These are phyloP conservation scores for Petunia hybrid DNA, from an alignment of 305 asterid species.

Conservation along the genomic window DNA sequence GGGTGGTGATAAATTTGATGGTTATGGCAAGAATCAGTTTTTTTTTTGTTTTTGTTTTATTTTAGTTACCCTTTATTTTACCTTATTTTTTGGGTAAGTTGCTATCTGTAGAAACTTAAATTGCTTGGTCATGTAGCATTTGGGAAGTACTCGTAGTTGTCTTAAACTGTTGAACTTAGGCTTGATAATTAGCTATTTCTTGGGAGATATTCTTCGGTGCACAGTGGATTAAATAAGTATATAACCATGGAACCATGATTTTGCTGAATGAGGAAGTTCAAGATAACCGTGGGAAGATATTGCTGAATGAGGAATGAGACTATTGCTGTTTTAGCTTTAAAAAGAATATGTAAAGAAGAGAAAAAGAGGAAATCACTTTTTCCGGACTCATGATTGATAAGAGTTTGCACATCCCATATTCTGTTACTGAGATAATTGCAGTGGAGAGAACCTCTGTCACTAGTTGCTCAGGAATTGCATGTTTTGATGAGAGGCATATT, in stretches of 20 bases:
- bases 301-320: conserved; percentile 12
- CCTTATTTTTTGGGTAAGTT: neutral
- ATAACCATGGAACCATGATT: neutral
- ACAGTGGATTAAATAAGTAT: neutral
- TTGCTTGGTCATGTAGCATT: conserved; percentile 21
- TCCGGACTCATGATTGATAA: neutral
- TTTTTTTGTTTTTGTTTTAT: neutral
- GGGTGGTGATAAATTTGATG: conserved; percentile 6
- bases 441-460: neutral
- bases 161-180: neutral
- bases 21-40: neutral
- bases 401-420: neutral
- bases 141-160: neutral
- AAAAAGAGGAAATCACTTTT: neutral
- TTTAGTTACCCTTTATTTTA: neutral
- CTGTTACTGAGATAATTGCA: neutral
- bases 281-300: neutral
- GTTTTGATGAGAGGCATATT: conserved; percentile 23
- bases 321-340: conserved; percentile 12
- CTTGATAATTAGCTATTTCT: neutral
- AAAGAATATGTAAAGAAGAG: neutral
- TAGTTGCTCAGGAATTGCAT: neutral
- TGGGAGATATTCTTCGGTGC: too few relatives aligned
- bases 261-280: conserved; percentile 1
- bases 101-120: neutral